Evolutionary conservation across 169 alveolate species (phyloP).

Genomic region (Cryptosporidium andersoni): DNA sequence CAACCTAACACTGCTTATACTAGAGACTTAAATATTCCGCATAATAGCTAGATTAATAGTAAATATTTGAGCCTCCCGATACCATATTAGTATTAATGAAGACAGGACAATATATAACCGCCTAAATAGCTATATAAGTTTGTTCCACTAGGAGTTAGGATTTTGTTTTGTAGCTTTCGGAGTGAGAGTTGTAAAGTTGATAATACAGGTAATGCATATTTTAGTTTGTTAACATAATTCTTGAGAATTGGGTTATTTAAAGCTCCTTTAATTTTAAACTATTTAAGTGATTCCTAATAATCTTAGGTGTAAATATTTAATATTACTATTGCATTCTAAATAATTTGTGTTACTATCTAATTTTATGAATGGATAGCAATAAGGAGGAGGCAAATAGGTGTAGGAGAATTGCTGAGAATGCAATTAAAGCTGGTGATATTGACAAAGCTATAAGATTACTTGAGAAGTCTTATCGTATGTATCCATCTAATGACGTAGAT

Average conservation of each 20-base stretch:
- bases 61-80: too few relatives aligned
- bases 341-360: neutral
- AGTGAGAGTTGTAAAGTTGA: neutral
- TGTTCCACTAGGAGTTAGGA: neutral
- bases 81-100: too few relatives aligned
- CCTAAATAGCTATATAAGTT: neutral
- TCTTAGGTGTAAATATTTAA: too few relatives aligned
- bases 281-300: too few relatives aligned
- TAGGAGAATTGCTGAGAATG: conserved; percentile 76
- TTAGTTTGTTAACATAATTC: too few relatives aligned
- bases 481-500: conserved; percentile 75
- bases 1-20: too few relatives aligned
- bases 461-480: conserved; percentile 79
- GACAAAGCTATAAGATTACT: conserved; percentile 79
- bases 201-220: neutral
- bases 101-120: too few relatives aligned
- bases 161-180: neutral
- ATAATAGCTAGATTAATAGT: too few relatives aligned
- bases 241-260: too few relatives aligned
- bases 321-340: too few relatives aligned
- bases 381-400: conserved; percentile 80
- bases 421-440: conserved; percentile 76
- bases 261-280: too few relatives aligned
- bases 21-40: too few relatives aligned
- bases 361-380: conserved; percentile 78